Base-by-base conservation (phyloP, 2,329 filamentous ascomycete genomes). In the Colletotrichum sp. region DNA sequence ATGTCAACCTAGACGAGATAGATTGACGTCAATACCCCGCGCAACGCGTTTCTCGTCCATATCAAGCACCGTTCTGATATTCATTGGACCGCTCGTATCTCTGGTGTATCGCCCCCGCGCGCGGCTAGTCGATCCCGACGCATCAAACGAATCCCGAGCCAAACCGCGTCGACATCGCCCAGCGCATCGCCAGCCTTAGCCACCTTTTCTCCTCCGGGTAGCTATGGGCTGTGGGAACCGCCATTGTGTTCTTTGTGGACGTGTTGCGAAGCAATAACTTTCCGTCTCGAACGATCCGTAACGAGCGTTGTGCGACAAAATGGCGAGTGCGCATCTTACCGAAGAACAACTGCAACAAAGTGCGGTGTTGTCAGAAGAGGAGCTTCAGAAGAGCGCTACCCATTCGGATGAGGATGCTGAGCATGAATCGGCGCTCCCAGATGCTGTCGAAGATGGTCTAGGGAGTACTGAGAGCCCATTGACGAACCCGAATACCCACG, bases 331-430 rank as follows among this genome's bases (percentile, higher is more conserved):
- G 71, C 89, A 90, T 79, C 84, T 88, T 66, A 91, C 90, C 84
- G 87, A 91, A 81, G 90, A 92, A 75, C 89, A 91, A 81, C 85
- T 91, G 72, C 90, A 91, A 79, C 89, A 90, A 79, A 91, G 89
- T 81, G 88, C 87, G 61, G 84, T 89, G 78, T 84, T 88, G 72
- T 90, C 89, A 7, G 89, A 90, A 73, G 88, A 87, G 30, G 84
- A 86, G 60, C 82, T 82, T 72, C 86, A 85, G 65, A 52, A 52
- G 79, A 91, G 89, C 81, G 88, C 87, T 59, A 84, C 89, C 78
- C 84, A 88, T 72, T 90, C 89, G 7, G 89, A 90, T 73, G 88
- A 87, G 30, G 84, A 86, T 61, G 83, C 81, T 72, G 86, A 85
- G 65, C 86, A 87, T 43, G 87, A 87, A 30, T 76, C 78, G 48